Base-by-base conservation (phyloP, 495 filamentous ascomycete species). In the Penicillium egyptiacum region DNA sequence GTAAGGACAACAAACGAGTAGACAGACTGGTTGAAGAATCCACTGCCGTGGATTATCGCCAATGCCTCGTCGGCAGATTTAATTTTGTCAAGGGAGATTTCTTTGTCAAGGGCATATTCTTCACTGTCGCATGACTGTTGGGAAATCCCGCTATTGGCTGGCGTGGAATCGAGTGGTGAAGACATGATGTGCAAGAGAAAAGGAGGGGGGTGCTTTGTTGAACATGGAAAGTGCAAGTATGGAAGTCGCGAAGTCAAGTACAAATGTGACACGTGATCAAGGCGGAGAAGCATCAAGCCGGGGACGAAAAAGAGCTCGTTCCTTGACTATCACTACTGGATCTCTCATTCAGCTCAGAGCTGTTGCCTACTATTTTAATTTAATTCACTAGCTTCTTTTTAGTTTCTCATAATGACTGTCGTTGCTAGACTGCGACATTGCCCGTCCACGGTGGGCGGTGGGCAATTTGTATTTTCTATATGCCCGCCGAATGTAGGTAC, bases 371-470 rank as follows among this genome's bases (percentile, higher is more conserved):
- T 41, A 8, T 22, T 19, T 55, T 39, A 17, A 35, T 17, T 28
- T 2, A 22, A 46, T 44, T 45, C 17, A 39, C 19, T 41, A 22
- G 14, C 11, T 39, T 20, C 16, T 47, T 22, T 39, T 3, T 43
- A 37, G 25, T 28, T 50, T 19, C 52, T 62, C 72, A 81, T 48
- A 41, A 90, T 90, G 87, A 87, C 87, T 59, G 83, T 80, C 52
- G 77, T 88, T 62, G 85, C 88, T 59, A 81, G 81, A 55, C 81
- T n/a, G n/a, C n/a, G n/a, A n/a, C n/a, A n/a, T n/a, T n/a, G n/a
- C n/a, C n/a, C n/a, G n/a, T n/a, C n/a, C n/a, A n/a, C n/a, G n/a
- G n/a, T n/a, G n/a, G n/a, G n/a, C n/a, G n/a, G n/a, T n/a, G n/a
- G n/a, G n/a, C n/a, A n/a, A n/a, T n/a, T n/a, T n/a, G n/a, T n/a